A percentile compares a stretch with the other conserved stretches of the same genome.
These are phyloP conservation scores for Meira miltonrushii DNA, from an alignment of 1,284 basidiomycete genomes.

Conservation along the genomic window DNA sequence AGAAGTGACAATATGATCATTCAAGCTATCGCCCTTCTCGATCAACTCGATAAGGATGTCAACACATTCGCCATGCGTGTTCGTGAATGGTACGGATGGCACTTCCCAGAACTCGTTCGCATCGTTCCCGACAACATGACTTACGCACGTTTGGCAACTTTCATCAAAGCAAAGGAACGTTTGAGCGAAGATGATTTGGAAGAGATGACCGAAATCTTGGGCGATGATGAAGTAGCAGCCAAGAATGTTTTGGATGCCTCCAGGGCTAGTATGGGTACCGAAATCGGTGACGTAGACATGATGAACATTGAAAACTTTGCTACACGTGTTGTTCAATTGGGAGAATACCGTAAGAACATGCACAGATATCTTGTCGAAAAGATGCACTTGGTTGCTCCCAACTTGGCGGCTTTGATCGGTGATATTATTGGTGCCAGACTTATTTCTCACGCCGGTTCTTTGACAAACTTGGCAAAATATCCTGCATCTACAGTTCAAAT, in stretches of 20 bases:
- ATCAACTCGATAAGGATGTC: conserved; percentile 99
- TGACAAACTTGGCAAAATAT: conserved; percentile 90
- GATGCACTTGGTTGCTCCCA: conserved; percentile 96
- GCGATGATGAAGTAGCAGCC: conserved; percentile 78
- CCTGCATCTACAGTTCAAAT: conserved; percentile 98
- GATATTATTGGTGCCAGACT: conserved; percentile 93
- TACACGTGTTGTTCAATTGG: conserved; percentile 79
- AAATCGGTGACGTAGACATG: conserved; percentile 88
- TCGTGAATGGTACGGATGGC: conserved; percentile 99
- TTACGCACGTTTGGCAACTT: conserved; percentile 80
- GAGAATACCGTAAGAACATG: conserved; percentile 89
- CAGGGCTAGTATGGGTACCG: conserved; percentile 88
- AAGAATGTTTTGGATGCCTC: conserved; percentile 93
- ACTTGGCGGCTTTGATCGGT: conserved; percentile 81
- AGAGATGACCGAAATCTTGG: conserved; percentile 75
- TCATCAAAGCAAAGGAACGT: conserved; percentile 78
- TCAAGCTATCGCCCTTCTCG: conserved; percentile 94
- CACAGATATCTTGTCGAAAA: conserved; percentile 87
- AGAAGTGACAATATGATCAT: conserved; percentile 99
- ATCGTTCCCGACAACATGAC: conserved; percentile 92
- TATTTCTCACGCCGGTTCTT: conserved; percentile 92
- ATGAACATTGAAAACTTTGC: conserved; percentile 94
- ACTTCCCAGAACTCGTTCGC: conserved; percentile 94
- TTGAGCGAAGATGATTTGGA: conserved; percentile 66
- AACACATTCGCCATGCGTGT: conserved; percentile 98